Evolutionary conservation across 495 filamentous ascomycete genomes (phyloP), one percentile per base, ranked within the genome.

Genomic region (Talaromyces stipitatus): DNA sequence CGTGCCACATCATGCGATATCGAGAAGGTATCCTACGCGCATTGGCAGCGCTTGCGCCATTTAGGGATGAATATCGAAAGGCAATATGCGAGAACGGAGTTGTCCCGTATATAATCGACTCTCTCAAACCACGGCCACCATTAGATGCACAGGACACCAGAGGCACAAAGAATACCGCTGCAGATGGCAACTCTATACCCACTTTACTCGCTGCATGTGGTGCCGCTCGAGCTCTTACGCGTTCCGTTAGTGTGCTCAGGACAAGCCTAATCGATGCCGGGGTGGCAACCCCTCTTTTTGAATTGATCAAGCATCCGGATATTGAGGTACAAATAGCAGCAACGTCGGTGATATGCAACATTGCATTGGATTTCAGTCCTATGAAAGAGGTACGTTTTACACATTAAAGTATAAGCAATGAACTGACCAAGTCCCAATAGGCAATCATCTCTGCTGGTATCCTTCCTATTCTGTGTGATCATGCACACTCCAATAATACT

Each of bases 151-250:
- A 60, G 2, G 69, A 74, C 32, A 59, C 58, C 3, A 64, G 69
- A 4, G 68, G 62, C 36, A 69, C 70, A 4, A 69, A 72, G 41
- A 77, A 73, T 60, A 66, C 69, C 16, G 67, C 67, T 4, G 64
- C 66, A 1, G 72, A 75, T 59, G 76, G 71, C 38, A 82, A 80
- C 55, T 72, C 73, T n/a, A 78, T 69, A 32, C 68, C 80, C 10
- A 92, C 96, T 20, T 74, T 97, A 16, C 77, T 96, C 26, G 90
- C 92, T 24, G 95, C 95, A 11, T 97, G 92, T 62, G 85, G 85
- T 63, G 83, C 85, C 20, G 78, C 88, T 38, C 78, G 88, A 46
- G 85, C 87, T 62, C 74, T 97, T 18, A 89, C 89, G 4, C 84
- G 94, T 18, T 94, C 89, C 0, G 86, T 95, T 7, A 89, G 83